Evolutionary conservation across 2,329 filamentous ascomycete genomes (phyloP), one percentile per base, ranked within the genome.

Genomic region (Xylariaceae sp.): DNA sequence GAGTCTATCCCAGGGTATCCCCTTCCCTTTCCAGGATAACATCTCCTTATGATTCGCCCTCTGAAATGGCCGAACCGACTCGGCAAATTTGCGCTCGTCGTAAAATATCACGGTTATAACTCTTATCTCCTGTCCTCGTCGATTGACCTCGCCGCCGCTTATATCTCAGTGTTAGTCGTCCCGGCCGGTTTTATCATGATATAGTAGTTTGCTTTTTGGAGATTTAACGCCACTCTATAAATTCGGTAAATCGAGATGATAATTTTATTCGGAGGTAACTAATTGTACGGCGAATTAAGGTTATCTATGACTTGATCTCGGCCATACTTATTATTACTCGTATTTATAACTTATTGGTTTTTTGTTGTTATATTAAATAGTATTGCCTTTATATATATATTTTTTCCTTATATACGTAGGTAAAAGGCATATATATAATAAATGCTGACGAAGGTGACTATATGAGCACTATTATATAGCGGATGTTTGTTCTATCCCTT

Each of bases 161-260:
- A 50, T 3, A 2, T 26, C 18, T 59, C 53, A 21, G 37, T 39
- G 1, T 45, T 26, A 2, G 36, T 42, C 11, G 32, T 26, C 6
- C 57, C 24, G 23, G 53, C 53, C 32, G 43, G 53, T 35, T 59
- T 50, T 20, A 57, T 49, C 49, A 59, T 30, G 11, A 59, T 21
- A 42, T 46, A 57, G 29, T 59, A 59, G 15, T 57, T 57, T 8
- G 53, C 57, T 42, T 46, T 50, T 39, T 59, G 53, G 11, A 59
- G 20, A 21, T 51, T 59, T 10, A 54, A 42, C 26, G 26, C 52
- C 9, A 46, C 35, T 3, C 47, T 51, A 21, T 46, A 58, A 11
- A 58, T 51, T 13, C 23, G 24, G 42, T 58, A 58, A 13, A 47
- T 58, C n/a, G 50, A 33, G 15, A 55, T 39, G 11, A 52, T 33